Percentiles rank a stretch among this genome's conserved stretches.
These are phyloP conservation scores for Aristolochia fimbriata DNA, from an alignment of 164 flowering plant genomes.

Conservation along the genomic window DNA sequence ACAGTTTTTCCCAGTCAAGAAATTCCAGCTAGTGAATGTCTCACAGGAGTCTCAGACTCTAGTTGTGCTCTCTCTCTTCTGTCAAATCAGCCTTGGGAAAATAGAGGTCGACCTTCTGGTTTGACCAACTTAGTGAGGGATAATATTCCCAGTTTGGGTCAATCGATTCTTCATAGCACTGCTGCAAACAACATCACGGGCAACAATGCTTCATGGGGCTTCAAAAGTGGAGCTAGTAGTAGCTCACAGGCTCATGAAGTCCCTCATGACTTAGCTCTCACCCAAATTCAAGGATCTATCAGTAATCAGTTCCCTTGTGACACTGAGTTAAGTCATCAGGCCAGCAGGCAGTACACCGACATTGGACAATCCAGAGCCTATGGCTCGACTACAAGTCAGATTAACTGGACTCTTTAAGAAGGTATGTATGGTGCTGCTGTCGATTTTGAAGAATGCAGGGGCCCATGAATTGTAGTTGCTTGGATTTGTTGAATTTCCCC, in stretches of 20 bases:
- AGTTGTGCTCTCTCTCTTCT: slow-evolving; percentile 99
- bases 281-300: slow-evolving; percentile 29
- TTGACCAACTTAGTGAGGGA: slow-evolving; percentile 22
- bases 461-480: too few relatives aligned
- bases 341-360: slow-evolving; percentile 41
- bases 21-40: slow-evolving; percentile 44
- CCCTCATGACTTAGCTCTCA: slow-evolving; percentile 29
- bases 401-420: slow-evolving; percentile 42
- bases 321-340: slow-evolving; percentile 35
- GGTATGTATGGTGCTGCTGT: neutral
- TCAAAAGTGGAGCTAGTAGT: slow-evolving; percentile 29
- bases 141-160: slow-evolving; percentile 21
- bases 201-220: slow-evolving; percentile 31
- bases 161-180: slow-evolving; percentile 24
- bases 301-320: slow-evolving; percentile 22
- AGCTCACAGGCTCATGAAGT: slow-evolving; percentile 22
- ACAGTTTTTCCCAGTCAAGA: slow-evolving; percentile 28
- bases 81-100: slow-evolving; percentile 73
- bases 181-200: slow-evolving; percentile 18
- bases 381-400: slow-evolving; percentile 29
- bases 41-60: slow-evolving; percentile 53
- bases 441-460: too few relatives aligned
- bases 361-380: slow-evolving; percentile 33
- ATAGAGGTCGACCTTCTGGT: slow-evolving; percentile 31
- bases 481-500: too few relatives aligned